phyloP scores from a whole-genome alignment of 176 grass and related monocot genomes.

The Aegilops tauschii region DNA sequence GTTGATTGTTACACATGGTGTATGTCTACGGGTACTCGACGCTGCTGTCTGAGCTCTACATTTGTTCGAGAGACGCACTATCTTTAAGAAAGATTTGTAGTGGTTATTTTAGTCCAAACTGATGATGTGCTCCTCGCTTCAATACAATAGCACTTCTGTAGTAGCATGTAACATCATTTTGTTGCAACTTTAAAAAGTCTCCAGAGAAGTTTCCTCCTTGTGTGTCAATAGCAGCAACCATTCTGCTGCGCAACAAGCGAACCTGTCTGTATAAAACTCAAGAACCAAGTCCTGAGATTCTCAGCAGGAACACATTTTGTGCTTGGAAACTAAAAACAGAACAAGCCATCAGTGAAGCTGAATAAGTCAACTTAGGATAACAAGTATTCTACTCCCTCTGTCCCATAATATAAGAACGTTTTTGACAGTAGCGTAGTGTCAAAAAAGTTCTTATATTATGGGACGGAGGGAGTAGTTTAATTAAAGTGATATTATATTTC shows the following conservation, averaged over 20 bases:
- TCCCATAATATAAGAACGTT: no score
- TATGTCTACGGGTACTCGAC: background rate
- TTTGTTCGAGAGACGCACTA: background rate
- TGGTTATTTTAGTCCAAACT: background rate
- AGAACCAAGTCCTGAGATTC: no score
- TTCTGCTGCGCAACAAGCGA: background rate
- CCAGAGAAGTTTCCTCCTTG: background rate
- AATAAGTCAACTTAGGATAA: background rate
- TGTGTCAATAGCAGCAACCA: background rate
- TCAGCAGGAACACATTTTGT: no score
- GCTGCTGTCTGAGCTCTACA: background rate
- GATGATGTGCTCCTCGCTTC: background rate
- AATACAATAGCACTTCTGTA: background rate
- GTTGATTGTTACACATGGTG: conserved; percentile 3
- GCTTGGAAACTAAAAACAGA: no score
- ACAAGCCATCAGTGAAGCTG: background rate
- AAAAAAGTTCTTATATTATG: no score
- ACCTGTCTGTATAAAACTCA: background rate
- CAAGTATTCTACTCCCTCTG: background rate
- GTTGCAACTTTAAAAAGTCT: background rate
- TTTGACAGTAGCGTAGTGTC: no score
- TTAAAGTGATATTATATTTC: background rate
- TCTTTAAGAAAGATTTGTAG: background rate
- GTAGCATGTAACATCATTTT: background rate
- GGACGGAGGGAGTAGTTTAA: background rate